These are phyloP conservation scores for Trichomonas gallinae DNA, from an alignment of 208 protist genomes.

Conservation along the genomic window DNA sequence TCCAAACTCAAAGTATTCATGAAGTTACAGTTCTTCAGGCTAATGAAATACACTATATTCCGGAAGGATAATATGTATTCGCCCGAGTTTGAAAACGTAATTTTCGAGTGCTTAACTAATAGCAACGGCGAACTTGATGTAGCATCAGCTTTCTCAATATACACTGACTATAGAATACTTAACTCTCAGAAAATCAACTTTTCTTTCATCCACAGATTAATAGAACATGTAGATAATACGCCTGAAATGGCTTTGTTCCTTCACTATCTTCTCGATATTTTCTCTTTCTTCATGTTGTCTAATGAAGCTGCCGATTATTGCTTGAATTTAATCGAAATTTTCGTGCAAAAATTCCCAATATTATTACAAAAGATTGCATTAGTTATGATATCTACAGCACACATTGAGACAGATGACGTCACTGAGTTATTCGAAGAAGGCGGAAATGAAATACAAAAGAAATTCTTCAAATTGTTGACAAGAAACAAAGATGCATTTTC, in stretches of 20 bases:
- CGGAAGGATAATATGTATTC: neutral
- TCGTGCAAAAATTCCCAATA: neutral
- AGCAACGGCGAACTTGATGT: neutral
- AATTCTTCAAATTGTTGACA: neutral
- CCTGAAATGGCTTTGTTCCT: neutral
- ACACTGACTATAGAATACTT: neutral
- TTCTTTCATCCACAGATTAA: neutral
- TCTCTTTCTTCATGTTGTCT: neutral
- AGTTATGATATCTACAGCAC: neutral
- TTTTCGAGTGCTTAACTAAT: neutral
- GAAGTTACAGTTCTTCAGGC: neutral
- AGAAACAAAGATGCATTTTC: neutral
- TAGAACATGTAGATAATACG: neutral
- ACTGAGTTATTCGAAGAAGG: neutral
- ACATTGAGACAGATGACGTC: neutral
- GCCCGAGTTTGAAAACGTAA: neutral
- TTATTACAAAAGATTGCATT: neutral
- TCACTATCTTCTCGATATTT: neutral
- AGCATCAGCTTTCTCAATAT: neutral
- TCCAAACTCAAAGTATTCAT: neutral
- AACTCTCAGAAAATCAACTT: neutral
- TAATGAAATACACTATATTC: neutral
- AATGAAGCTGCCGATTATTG: neutral
- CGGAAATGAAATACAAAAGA: neutral
- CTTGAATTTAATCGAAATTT: neutral